Evolutionary conservation across 179 eudicot species (phyloP), one percentile per base, ranked within the genome.

Genomic region (Spinacia oleracea): DNA sequence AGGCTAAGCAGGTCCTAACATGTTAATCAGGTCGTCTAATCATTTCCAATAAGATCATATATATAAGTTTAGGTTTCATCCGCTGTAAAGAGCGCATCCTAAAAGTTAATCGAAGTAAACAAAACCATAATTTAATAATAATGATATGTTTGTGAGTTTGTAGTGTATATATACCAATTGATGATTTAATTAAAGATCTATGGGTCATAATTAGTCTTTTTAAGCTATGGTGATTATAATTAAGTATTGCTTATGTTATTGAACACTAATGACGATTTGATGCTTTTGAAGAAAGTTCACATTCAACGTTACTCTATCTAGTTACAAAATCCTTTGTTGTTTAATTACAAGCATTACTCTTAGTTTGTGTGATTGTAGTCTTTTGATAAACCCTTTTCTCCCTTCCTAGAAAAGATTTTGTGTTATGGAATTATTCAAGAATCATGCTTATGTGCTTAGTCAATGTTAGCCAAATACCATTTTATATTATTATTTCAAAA

Each of bases 211-310:
- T 79, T 79, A 72, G 29, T 8, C 77, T 79, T 79, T 79, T 27
- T 25, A 16, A 16, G 27, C 31, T 51, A 21, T 2, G 31, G 45
- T 46, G 60, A 75, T 75, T 23, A 75, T 63, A 35, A 75, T 16
- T 46, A 42, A 45, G 38, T 58, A n/a, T 45, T 69, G 38, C 42
- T 75, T 45, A 23, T 45, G 70, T 75, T 34, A 81, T 81, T 76
- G 72, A 76, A 23, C 83, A 81, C 77, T 81, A 76, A 81, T 81
- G 78, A 77, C 59, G 69, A 66, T 65, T 48, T 29, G 6, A 31
- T 53, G 42, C 79, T 53, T 77, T 65, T 32, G 35, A 25, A 77
- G 27, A 77, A 66, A 60, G 79, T 64, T 76, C 1, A 65, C 45
- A 65, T 50, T 64, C 58, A 76, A n/a, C n/a, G 23, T 56, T 62